Base-by-base conservation (phyloP, 495 filamentous ascomycete species). In the Annulohypoxylon maeteangense region DNA sequence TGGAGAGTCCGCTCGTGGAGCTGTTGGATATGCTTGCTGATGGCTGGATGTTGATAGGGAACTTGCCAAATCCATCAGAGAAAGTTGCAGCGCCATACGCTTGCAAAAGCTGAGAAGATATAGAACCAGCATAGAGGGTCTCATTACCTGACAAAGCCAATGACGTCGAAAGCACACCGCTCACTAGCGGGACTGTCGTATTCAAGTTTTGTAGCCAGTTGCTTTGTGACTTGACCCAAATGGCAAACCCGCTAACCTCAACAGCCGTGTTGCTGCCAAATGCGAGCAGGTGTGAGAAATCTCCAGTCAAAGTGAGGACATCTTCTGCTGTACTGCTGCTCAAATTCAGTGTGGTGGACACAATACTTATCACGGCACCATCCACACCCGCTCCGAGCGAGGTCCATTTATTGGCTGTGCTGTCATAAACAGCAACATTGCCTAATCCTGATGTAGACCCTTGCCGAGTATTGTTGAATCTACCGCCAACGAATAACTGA, bases 121-220 rank as follows among this genome's bases (percentile, higher is more conserved):
- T 81, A 29, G 88, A 90, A 12, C 95, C 95, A 40, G 93, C 91
- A 77, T 93, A 92, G 10, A 97, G 80, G 7, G 87, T 86, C 29
- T 85, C 82, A 22, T 85, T 85, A 23, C 81, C 85, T 22, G 92
- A 87, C 10, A 90, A 79, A 40, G 89, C 81, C 32, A 90, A 67
- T 27, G 87, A 85, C 10, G 92, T 85, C 3, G 89, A 90, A 36
- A 99, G 83, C 42, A 90, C 76, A 16, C 95, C 95, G 60, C 82
- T 79, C 68, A 95, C 87, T 14, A 86, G 80, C 63, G 91, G 87
- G 51, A 88, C 83, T n/a, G 85, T 80, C 42, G 88, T 77, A 48
- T 92, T 81, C 42, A 98, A 81, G 70, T 93, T 95, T 78, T 93
- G 88, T 22, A 98, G 81, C 95, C 95, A 99, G 75, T 96, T 93